A percentile compares a stretch with the other conserved stretches of the same genome.
Evolutionary conservation across 2,329 filamentous ascomycete species (phyloP).

Genomic region (Pseudopithomyces chartarum): DNA sequence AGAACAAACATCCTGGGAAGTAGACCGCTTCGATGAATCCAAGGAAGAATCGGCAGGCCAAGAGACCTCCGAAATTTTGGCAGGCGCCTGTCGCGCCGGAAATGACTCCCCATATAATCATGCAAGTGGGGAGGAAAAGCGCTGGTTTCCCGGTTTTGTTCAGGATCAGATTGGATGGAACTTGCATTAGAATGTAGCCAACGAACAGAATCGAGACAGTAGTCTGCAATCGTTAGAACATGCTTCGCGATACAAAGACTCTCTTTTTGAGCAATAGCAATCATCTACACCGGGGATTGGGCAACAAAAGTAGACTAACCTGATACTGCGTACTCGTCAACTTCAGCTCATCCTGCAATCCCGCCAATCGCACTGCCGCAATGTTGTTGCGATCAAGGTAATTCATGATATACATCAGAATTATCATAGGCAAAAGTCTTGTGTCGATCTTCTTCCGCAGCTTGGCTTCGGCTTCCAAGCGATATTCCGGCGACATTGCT

Average conservation of each 20-base stretch:
- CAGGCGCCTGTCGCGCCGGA: slow-evolving; percentile 45
- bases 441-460: slow-evolving; percentile 73
- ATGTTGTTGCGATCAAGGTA: slow-evolving; percentile 74
- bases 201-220: slow-evolving; percentile 63
- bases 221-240: slow-evolving; percentile 22
- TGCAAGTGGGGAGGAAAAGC: slow-evolving; percentile 48
- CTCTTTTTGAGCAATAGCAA: slow-evolving; percentile 26
- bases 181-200: slow-evolving; percentile 56
- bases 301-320: slow-evolving; percentile 52
- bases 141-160: slow-evolving; percentile 47
- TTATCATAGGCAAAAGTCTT: slow-evolving; percentile 69
- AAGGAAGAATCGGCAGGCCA: slow-evolving; percentile 58
- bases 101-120: slow-evolving; percentile 50
- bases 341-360: slow-evolving; percentile 64
- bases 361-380: slow-evolving; percentile 65
- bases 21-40: slow-evolving; percentile 60
- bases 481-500: slow-evolving; percentile 57
- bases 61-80: slow-evolving; percentile 52
- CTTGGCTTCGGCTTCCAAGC: slow-evolving; percentile 58
- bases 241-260: not conserved
- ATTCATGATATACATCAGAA: slow-evolving; percentile 78
- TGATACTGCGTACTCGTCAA: slow-evolving; percentile 65
- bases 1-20: slow-evolving; percentile 65
- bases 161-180: slow-evolving; percentile 55
- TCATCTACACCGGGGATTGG: too few species aligned